Conservation (phyloP, 192 early-diverging fungal genomes). For the Linnemannia zychae region DNA sequence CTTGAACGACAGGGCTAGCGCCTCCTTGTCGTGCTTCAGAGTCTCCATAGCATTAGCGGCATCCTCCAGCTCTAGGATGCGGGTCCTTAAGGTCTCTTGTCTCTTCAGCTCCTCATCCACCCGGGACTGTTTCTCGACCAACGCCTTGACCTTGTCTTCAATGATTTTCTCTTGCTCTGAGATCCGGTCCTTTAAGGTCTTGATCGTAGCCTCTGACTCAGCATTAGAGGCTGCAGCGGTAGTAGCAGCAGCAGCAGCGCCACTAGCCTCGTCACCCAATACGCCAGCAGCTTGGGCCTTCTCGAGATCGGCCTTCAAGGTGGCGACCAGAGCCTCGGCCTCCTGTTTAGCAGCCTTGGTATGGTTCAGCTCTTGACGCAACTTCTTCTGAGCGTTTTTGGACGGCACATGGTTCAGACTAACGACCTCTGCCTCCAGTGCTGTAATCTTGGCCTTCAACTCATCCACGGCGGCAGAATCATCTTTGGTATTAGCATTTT, state of each 20-base stretch:
- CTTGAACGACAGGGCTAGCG: not conserved
- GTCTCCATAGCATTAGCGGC: not conserved
- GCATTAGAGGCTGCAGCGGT: not conserved
- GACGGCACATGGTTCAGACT: slow-evolving; percentile 33
- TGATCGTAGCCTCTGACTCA: slow-evolving; percentile 6
- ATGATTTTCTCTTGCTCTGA: slow-evolving; percentile 22
- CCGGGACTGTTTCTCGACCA: slow-evolving; percentile 16
- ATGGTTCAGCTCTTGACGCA: slow-evolving; percentile 53
- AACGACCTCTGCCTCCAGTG: slow-evolving; percentile 42
- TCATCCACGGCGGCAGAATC: slow-evolving; percentile 13
- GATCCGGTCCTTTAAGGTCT: slow-evolving; percentile 24
- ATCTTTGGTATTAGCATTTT: not conserved
- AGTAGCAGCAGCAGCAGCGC: not conserved
- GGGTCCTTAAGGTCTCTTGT: slow-evolving; percentile 19
- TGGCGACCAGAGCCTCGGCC: slow-evolving; percentile 34
- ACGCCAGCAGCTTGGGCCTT: slow-evolving; percentile 12
- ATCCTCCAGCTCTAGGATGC: slow-evolving; percentile 31
- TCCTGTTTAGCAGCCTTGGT: slow-evolving; percentile 51
- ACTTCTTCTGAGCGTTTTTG: slow-evolving; percentile 50
- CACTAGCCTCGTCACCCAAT: not conserved
- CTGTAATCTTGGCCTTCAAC: slow-evolving; percentile 20
- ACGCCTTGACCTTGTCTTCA: slow-evolving; percentile 15
- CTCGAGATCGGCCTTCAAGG: slow-evolving; percentile 39
- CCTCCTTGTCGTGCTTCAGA: slow-evolving; percentile 25
- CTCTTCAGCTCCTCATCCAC: slow-evolving; percentile 21